phyloP scores from a whole-genome alignment of 805 yeast genomes.

The Ogataea populi-albae region DNA sequence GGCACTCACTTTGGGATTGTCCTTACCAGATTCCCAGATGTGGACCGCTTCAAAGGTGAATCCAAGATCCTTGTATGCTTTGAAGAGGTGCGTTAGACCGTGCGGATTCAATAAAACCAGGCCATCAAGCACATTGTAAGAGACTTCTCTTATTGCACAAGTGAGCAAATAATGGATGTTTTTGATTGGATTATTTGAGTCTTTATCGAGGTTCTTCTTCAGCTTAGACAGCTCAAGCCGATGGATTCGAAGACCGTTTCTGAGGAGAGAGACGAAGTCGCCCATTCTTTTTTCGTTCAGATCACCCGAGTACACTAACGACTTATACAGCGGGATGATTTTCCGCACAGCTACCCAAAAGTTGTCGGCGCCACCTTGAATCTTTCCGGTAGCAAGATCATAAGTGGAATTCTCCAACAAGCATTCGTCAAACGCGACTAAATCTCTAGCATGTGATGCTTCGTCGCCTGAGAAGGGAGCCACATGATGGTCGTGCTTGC shows the following conservation, averaged over 20 bases:
- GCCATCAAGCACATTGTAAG: constrained; percentile 46
- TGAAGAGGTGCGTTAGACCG: constrained; percentile 56
- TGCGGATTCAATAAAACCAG: constrained; percentile 45
- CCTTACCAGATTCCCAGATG: constrained; percentile 67
- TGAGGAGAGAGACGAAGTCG: constrained; percentile 47
- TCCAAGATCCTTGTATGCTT: constrained; percentile 58
- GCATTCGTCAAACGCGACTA: constrained; percentile 51
- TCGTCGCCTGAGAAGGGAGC: constrained; percentile 24
- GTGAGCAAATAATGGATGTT: constrained; percentile 51
- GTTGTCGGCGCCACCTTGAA: constrained; percentile 39
- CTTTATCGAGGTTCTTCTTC: constrained; percentile 59
- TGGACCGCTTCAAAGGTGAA: constrained; percentile 61
- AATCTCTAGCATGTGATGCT: constrained; percentile 44
- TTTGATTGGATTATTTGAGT: constrained; percentile 51
- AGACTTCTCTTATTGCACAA: constrained; percentile 49
- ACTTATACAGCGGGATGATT: constrained; percentile 50
- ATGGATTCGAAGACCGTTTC: constrained; percentile 55
- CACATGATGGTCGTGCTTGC: constrained; percentile 7
- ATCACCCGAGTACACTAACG: constrained; percentile 45
- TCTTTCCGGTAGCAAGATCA: constrained; percentile 38
- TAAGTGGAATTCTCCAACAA: constrained; percentile 35
- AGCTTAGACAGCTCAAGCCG: constrained; percentile 52
- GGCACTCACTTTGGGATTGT: constrained; percentile 37
- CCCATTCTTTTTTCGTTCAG: constrained; percentile 46
- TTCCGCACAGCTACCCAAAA: constrained; percentile 53